phyloP scores from a whole-genome alignment of 768 basidiomycete genomes.

The Jaapia argillacea region DNA sequence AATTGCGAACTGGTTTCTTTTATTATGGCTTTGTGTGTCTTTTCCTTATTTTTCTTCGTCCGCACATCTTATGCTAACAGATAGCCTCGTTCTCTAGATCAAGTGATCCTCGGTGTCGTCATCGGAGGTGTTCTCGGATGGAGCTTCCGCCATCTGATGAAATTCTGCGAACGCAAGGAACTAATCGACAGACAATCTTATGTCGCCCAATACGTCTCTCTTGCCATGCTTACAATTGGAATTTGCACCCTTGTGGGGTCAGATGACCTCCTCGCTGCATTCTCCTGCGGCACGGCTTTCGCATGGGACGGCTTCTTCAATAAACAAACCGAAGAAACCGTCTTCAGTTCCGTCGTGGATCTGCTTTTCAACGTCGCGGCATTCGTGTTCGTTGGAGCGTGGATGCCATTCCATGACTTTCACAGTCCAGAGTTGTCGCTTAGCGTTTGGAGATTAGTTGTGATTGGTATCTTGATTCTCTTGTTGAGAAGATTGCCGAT shows the following conservation, averaged over 20 bases:
- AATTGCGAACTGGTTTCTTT: slow-evolving; percentile 79
- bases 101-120: slow-evolving; percentile 64
- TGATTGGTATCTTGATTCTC: slow-evolving; percentile 76
- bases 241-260: slow-evolving; percentile 78
- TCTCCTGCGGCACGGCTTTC: slow-evolving; percentile 91
- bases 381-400: slow-evolving; percentile 94
- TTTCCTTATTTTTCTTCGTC: slow-evolving; percentile 1
- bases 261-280: slow-evolving; percentile 91
- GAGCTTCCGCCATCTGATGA: slow-evolving; percentile 82
- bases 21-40: slow-evolving; percentile 75
- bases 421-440: slow-evolving; percentile 54
- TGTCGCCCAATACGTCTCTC: slow-evolving; percentile 82
- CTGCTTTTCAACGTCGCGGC: slow-evolving; percentile 92
- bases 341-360: slow-evolving; percentile 95
- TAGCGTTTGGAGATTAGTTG: slow-evolving; percentile 75
- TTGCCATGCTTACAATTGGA: slow-evolving; percentile 80
- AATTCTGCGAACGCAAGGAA: slow-evolving; percentile 78
- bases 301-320: slow-evolving; percentile 97
- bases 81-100: slow-evolving; percentile 36
- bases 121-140: slow-evolving; percentile 73
- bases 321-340: slow-evolving; percentile 86
- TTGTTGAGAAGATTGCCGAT: slow-evolving; percentile 75
- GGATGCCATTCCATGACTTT: slow-evolving; percentile 91
- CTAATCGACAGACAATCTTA: slow-evolving; percentile 93
- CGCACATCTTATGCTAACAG: neutral